phyloP scores from a whole-genome alignment of 2,329 filamentous ascomycete genomes.

The Penicillium sp. region DNA sequence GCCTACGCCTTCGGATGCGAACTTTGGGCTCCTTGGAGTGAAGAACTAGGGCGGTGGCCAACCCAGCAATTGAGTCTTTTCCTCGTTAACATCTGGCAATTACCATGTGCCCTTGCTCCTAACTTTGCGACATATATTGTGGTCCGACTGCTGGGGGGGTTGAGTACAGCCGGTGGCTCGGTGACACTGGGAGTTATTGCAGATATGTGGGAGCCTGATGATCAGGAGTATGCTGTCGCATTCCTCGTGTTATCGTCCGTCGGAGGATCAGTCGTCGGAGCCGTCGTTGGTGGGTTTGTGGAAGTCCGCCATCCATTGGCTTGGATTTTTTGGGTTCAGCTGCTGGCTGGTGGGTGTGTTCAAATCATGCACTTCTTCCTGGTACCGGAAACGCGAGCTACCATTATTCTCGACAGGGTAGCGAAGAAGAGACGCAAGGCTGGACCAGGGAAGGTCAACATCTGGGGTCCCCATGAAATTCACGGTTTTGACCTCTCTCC shows the following conservation, averaged over 20 bases:
- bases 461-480: slow-evolving; percentile 75
- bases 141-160: slow-evolving; percentile 64
- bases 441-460: slow-evolving; percentile 45
- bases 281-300: slow-evolving; percentile 58
- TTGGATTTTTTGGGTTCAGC: slow-evolving; percentile 66
- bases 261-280: slow-evolving; percentile 49
- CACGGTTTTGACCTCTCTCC: slow-evolving; percentile 56
- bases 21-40: slow-evolving; percentile 83
- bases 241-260: slow-evolving; percentile 62
- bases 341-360: slow-evolving; percentile 57
- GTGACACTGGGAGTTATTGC: slow-evolving; percentile 67
- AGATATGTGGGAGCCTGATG: slow-evolving; percentile 60
- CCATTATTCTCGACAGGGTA: slow-evolving; percentile 58
- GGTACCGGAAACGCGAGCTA: slow-evolving; percentile 59
- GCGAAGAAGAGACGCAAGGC: slow-evolving; percentile 57
- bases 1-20: slow-evolving; percentile 83
- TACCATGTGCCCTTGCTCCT: slow-evolving; percentile 69
- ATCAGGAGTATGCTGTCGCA: slow-evolving; percentile 61
- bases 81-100: slow-evolving; percentile 74
- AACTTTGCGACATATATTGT: slow-evolving; percentile 70
- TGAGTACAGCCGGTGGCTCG: slow-evolving; percentile 64
- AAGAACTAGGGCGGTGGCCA: slow-evolving; percentile 75
- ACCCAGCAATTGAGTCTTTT: slow-evolving; percentile 71
- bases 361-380: slow-evolving; percentile 51
- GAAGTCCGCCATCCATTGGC: slow-evolving; percentile 51